Percentiles rank a stretch among this genome's conserved stretches.
phyloP scores from a whole-genome alignment of 495 filamentous ascomycete genomes.

The Penicillium lividum region DNA sequence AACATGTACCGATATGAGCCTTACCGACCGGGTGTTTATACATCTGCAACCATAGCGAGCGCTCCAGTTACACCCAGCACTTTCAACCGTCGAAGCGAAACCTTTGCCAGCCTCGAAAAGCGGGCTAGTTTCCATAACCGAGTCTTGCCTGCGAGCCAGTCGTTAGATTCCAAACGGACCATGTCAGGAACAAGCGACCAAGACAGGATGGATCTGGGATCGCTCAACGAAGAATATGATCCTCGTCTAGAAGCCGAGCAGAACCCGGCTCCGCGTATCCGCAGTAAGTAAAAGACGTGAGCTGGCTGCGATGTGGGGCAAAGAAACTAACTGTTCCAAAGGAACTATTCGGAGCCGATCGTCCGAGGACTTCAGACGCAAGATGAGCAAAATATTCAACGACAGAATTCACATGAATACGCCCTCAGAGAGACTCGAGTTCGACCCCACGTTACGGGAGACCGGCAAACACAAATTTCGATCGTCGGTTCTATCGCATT shows the following conservation, averaged over 20 bases:
- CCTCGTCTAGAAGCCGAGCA: slow-evolving; percentile 11
- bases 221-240: neutral
- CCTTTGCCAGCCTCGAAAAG: slow-evolving; percentile 5
- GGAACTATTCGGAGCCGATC: slow-evolving; percentile 33
- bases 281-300: slow-evolving; percentile 16
- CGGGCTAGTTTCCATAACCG: slow-evolving; percentile 24
- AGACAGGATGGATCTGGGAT: slow-evolving; percentile 7
- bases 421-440: slow-evolving; percentile 29
- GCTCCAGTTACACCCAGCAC: slow-evolving; percentile 3
- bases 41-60: slow-evolving; percentile 10
- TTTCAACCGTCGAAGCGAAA: slow-evolving; percentile 14
- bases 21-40: slow-evolving; percentile 11
- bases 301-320: neutral
- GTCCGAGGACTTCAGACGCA: slow-evolving; percentile 42
- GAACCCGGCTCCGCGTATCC: slow-evolving; percentile 12
- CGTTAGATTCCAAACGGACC: slow-evolving; percentile 4
- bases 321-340: slow-evolving; percentile 12
- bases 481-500: slow-evolving; percentile 21
- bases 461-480: slow-evolving; percentile 14
- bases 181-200: slow-evolving; percentile 3
- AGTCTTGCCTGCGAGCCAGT: slow-evolving; percentile 10
- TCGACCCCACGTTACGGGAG: slow-evolving; percentile 19
- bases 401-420: slow-evolving; percentile 33
- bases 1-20: slow-evolving; percentile 13
- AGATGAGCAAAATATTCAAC: slow-evolving; percentile 41